Evolutionary conservation across 192 early-diverging fungal species (phyloP).

Genomic region (Gamsiella multidivaricata): DNA sequence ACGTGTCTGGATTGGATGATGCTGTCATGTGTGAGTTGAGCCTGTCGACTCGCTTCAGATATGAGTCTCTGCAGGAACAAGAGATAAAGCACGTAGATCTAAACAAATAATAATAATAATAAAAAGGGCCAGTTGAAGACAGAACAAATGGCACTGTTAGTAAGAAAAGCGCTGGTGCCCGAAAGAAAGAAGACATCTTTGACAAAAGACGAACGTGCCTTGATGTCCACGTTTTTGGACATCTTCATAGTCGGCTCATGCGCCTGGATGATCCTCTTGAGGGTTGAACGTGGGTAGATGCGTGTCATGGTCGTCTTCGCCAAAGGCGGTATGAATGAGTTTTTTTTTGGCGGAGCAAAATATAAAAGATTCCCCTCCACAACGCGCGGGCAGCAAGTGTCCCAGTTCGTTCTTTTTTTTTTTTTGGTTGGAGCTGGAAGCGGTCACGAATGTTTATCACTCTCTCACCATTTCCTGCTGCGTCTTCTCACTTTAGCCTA

Average conservation of each 20-base stretch:
- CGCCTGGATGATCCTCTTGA: conserved; percentile 48
- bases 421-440: too few species aligned
- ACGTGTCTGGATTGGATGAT: conserved; percentile 53
- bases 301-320: conserved; percentile 47
- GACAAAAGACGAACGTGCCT: conserved; percentile 9
- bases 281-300: conserved; percentile 49
- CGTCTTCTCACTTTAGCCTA: too few species aligned
- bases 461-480: too few species aligned
- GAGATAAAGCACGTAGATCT: conserved; percentile 52
- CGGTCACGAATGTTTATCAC: too few species aligned
- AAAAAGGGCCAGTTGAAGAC: not conserved
- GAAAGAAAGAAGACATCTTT: not conserved
- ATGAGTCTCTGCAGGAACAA: conserved; percentile 47
- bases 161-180: not conserved
- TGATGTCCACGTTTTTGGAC: conserved; percentile 54
- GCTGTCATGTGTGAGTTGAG: conserved; percentile 37
- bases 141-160: not conserved
- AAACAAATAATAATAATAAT: not conserved
- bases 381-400: not conserved
- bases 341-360: not conserved
- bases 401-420: too few species aligned
- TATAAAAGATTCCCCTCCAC: too few species aligned
- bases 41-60: conserved; percentile 40
- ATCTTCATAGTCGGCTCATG: conserved; percentile 46
- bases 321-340: not conserved